These are phyloP conservation scores for Talaromyces sp. DNA, from an alignment of 2,329 filamentous ascomycete genomes.

Conservation along the genomic window DNA sequence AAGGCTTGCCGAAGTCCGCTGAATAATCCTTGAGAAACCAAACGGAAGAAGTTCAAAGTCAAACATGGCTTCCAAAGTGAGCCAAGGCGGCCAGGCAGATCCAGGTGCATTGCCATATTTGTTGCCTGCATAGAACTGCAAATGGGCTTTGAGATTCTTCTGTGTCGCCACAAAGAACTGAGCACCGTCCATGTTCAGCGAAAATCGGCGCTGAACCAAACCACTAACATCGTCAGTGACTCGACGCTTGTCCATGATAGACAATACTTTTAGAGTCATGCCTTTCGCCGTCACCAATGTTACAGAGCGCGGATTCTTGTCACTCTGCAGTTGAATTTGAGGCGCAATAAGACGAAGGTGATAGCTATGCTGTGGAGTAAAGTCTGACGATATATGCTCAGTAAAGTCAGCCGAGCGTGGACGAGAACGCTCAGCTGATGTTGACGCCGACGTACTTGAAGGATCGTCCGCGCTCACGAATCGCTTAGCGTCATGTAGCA, in stretches of 20 bases:
- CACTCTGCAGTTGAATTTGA: constrained; percentile 96
- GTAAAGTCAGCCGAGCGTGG: constrained; percentile 51
- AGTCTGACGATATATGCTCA: constrained; percentile 79
- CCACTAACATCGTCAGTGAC: constrained; percentile 91
- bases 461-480: constrained; percentile 72
- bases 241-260: constrained; percentile 95
- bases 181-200: constrained; percentile 93
- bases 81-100: constrained; percentile 95
- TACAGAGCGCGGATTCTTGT: constrained; percentile 96
- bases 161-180: constrained; percentile 98
- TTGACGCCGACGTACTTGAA: constrained; percentile 30
- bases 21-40: constrained; percentile 95
- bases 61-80: constrained; percentile 97
- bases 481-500: constrained; percentile 77
- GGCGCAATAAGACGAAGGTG: constrained; percentile 92
- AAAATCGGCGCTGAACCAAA: constrained; percentile 88
- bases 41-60: constrained; percentile 92
- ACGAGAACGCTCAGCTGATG: constrained; percentile 34
- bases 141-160: constrained; percentile 81
- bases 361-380: constrained; percentile 87
- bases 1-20: constrained; percentile 91
- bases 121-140: constrained; percentile 92
- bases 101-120: constrained; percentile 82
- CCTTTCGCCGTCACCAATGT: constrained; percentile 94
- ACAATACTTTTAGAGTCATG: constrained; percentile 96